Percentiles rank a stretch among this genome's conserved stretches.
These are phyloP conservation scores for Maudiozyma saulgeensis DNA, from an alignment of 805 yeast genomes.

Conservation along the genomic window DNA sequence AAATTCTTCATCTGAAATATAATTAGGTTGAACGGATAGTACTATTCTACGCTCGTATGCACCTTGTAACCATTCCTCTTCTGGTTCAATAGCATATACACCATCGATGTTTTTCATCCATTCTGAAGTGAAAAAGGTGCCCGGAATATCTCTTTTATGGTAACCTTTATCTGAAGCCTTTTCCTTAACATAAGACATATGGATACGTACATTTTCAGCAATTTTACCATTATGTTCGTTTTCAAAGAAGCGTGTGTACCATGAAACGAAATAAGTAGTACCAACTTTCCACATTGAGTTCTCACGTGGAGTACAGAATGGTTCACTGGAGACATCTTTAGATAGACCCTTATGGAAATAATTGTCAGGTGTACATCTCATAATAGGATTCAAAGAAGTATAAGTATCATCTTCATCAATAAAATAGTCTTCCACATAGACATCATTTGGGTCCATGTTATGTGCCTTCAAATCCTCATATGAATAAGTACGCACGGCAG, in stretches of 20 bases:
- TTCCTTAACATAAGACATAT: slow-evolving; percentile 57
- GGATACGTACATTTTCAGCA: slow-evolving; percentile 55
- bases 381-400: slow-evolving; percentile 61
- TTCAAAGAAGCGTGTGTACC: slow-evolving; percentile 63
- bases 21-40: slow-evolving; percentile 66
- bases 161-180: slow-evolving; percentile 46
- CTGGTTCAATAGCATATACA: slow-evolving; percentile 48
- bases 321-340: slow-evolving; percentile 48
- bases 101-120: slow-evolving; percentile 64
- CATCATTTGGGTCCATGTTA: slow-evolving; percentile 55
- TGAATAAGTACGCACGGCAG: slow-evolving; percentile 44
- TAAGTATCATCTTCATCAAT: slow-evolving; percentile 67
- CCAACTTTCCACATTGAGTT: slow-evolving; percentile 47
- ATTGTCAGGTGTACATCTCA: slow-evolving; percentile 76
- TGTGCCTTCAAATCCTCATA: slow-evolving; percentile 65
- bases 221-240: slow-evolving; percentile 30
- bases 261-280: slow-evolving; percentile 62
- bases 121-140: slow-evolving; percentile 57
- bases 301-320: slow-evolving; percentile 80
- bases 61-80: slow-evolving; percentile 56
- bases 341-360: slow-evolving; percentile 58
- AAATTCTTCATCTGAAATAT: slow-evolving; percentile 56
- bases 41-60: slow-evolving; percentile 45
- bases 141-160: slow-evolving; percentile 35
- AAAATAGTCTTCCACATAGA: slow-evolving; percentile 44